phyloP scores from a whole-genome alignment of 1,284 basidiomycete species.

The Cerioporus squamosus region DNA sequence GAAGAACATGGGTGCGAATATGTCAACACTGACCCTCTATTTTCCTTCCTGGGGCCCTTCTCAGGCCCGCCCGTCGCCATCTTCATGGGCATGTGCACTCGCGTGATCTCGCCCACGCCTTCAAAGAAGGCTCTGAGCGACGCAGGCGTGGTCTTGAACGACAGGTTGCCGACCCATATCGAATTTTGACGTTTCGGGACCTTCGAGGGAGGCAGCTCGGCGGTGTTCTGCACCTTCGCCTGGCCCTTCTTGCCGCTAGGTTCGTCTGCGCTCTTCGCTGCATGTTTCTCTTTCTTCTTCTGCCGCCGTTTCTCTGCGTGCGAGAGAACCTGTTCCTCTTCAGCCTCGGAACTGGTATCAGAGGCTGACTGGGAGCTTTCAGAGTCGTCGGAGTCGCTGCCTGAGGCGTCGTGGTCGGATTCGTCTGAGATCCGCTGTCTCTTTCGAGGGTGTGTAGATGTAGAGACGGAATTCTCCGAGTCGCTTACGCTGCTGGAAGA shows the following conservation, averaged over 20 bases:
- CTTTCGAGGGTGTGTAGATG: slow-evolving; percentile 10
- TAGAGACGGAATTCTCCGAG: slow-evolving; percentile 17
- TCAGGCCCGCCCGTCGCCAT: slow-evolving; percentile 33
- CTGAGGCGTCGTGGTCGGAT: slow-evolving; percentile 3
- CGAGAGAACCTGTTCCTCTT: slow-evolving; percentile 56
- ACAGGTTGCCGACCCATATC: slow-evolving; percentile 95
- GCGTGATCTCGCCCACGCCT: slow-evolving; percentile 71
- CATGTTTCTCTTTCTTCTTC: slow-evolving; percentile 53
- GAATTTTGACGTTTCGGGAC: slow-evolving; percentile 72
- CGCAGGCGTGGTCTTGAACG: slow-evolving; percentile 86
- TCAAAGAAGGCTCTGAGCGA: slow-evolving; percentile 76
- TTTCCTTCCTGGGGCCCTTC: slow-evolving; percentile 54
- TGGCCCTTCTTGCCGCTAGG: slow-evolving; percentile 52
- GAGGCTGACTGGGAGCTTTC: neutral
- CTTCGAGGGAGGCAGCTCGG: slow-evolving; percentile 34
- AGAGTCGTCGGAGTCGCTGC: neutral
- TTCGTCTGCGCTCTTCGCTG: neutral
- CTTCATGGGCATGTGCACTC: slow-evolving; percentile 78
- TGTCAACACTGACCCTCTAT: slow-evolving; percentile 60
- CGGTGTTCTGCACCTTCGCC: slow-evolving; percentile 29
- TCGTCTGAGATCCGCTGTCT: slow-evolving; percentile 7
- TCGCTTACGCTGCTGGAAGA: slow-evolving; percentile 23
- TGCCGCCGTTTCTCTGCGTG: slow-evolving; percentile 72
- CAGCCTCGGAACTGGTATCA: slow-evolving; percentile 18
- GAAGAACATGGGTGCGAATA: neutral